Conservation (phyloP, 2,329 filamentous ascomycete genomes). For the Volutella citrinella region DNA sequence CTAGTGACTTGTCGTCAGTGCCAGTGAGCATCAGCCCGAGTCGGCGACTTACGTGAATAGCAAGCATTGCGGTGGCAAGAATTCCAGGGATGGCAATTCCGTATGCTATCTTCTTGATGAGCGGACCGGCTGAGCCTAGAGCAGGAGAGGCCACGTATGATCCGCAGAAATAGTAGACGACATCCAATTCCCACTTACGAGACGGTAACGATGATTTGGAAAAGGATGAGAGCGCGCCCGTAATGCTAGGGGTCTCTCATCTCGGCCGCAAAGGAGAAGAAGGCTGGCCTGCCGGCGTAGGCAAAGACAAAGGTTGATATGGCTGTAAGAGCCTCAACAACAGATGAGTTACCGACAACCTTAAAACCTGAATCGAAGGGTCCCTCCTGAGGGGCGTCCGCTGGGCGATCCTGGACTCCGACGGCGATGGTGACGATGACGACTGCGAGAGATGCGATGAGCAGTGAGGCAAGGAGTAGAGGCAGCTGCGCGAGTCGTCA, state of each 20-base stretch:
- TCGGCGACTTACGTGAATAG: slow-evolving; percentile 21
- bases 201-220: slow-evolving; percentile 23
- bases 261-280: slow-evolving; percentile 29
- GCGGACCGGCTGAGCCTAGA: slow-evolving; percentile 39
- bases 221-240: slow-evolving; percentile 20
- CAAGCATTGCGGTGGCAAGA: slow-evolving; percentile 18
- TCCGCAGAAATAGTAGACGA: slow-evolving; percentile 44
- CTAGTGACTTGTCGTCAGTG: too few relatives aligned
- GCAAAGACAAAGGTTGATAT: slow-evolving; percentile 33
- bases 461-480: too few relatives aligned
- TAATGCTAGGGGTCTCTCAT: slow-evolving; percentile 28
- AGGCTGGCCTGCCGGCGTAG: slow-evolving; percentile 32
- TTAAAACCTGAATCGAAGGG: slow-evolving; percentile 27
- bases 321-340: slow-evolving; percentile 27
- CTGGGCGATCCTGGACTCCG: slow-evolving; percentile 27
- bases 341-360: slow-evolving; percentile 25
- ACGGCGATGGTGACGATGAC: slow-evolving; percentile 25
- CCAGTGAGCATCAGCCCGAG: too few relatives aligned
- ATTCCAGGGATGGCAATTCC: slow-evolving; percentile 30
- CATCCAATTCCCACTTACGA: slow-evolving; percentile 30
- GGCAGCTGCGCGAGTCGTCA: too few relatives aligned
- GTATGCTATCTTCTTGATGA: slow-evolving; percentile 42
- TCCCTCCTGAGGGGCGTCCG: slow-evolving; percentile 19
- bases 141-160: slow-evolving; percentile 43
- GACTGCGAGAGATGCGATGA: too few relatives aligned